phyloP scores from a whole-genome alignment of 345 rosid species.

The Litchi chinensis region DNA sequence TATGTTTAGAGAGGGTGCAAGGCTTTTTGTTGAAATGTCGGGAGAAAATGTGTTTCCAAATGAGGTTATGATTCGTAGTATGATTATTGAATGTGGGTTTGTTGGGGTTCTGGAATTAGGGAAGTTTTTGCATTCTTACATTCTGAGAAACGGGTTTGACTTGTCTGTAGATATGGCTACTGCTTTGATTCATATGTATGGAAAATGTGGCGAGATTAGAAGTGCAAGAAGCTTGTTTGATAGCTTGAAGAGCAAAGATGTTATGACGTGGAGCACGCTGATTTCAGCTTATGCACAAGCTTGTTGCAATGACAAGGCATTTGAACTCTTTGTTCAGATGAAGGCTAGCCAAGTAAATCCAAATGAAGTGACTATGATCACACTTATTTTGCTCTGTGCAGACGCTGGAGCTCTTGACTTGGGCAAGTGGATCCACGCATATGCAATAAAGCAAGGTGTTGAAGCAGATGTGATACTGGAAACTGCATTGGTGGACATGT shows the following conservation, averaged over 20 bases:
- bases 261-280: conserved; percentile 37
- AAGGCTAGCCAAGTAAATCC: conserved; percentile 31
- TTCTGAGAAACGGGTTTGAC: conserved; percentile 29
- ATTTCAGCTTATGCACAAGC: conserved; percentile 45
- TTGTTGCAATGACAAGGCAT: conserved; percentile 31
- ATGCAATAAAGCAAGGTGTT: conserved; percentile 31
- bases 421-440: conserved; percentile 50
- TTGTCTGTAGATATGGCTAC: conserved; percentile 31
- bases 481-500: conserved; percentile 53
- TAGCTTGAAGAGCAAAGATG: conserved; percentile 36
- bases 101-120: conserved; percentile 37
- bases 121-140: conserved; percentile 44
- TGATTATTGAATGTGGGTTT: conserved; percentile 44
- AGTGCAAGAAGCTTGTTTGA: conserved; percentile 43
- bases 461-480: conserved; percentile 34
- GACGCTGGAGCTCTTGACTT: conserved; percentile 40
- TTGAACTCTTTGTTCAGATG: conserved; percentile 38
- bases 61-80: conserved; percentile 44
- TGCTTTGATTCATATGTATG: conserved; percentile 56
- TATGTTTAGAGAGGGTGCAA: conserved; percentile 28
- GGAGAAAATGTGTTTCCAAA: conserved; percentile 38
- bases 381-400: conserved; percentile 38
- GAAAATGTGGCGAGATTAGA: conserved; percentile 40
- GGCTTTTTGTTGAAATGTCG: conserved; percentile 41
- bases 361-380: conserved; percentile 33